Evolutionary conservation across 2,329 filamentous ascomycete species (phyloP).

Genomic region (Lasiodiplodia theobromae): DNA sequence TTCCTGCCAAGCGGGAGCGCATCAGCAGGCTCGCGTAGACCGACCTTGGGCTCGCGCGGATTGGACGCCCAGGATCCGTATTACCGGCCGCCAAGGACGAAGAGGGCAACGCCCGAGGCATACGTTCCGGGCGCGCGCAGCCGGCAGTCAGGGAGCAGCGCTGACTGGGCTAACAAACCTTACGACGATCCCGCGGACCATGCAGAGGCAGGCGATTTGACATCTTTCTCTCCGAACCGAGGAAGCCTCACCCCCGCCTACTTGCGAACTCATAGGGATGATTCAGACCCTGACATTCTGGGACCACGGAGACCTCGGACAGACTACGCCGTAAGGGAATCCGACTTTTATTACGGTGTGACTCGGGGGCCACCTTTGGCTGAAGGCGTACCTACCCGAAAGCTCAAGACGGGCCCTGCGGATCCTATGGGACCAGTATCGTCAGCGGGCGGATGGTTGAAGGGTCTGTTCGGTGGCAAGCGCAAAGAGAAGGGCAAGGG

Average conservation of each 20-base stretch:
- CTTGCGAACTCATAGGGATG: slow-evolving; percentile 55
- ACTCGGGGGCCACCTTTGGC: slow-evolving; percentile 81
- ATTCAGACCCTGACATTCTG: slow-evolving; percentile 62
- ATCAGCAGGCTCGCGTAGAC: slow-evolving; percentile 48
- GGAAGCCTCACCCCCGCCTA: slow-evolving; percentile 55
- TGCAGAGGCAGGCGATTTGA: slow-evolving; percentile 44
- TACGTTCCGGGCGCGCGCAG: slow-evolving; percentile 51
- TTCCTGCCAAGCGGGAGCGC: slow-evolving; percentile 65
- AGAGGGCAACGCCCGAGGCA: slow-evolving; percentile 64
- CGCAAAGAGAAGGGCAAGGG: slow-evolving; percentile 95
- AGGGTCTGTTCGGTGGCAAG: slow-evolving; percentile 78
- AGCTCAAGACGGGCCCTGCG: slow-evolving; percentile 89
- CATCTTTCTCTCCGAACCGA: slow-evolving; percentile 39
- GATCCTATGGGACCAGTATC: slow-evolving; percentile 92
- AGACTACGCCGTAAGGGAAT: slow-evolving; percentile 92
- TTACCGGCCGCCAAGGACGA: slow-evolving; percentile 82
- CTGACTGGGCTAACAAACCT: slow-evolving; percentile 55
- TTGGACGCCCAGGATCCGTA: slow-evolving; percentile 72
- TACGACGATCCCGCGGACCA: slow-evolving; percentile 53
- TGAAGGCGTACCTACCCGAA: slow-evolving; percentile 75
- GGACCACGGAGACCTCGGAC: slow-evolving; percentile 64
- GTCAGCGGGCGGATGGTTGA: slow-evolving; percentile 89
- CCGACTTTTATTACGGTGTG: slow-evolving; percentile 96
- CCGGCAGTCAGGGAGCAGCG: slow-evolving; percentile 55
- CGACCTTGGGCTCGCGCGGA: slow-evolving; percentile 43